These are phyloP conservation scores for Parietaria judaica DNA, from an alignment of 306 rosid genomes.

Conservation along the genomic window DNA sequence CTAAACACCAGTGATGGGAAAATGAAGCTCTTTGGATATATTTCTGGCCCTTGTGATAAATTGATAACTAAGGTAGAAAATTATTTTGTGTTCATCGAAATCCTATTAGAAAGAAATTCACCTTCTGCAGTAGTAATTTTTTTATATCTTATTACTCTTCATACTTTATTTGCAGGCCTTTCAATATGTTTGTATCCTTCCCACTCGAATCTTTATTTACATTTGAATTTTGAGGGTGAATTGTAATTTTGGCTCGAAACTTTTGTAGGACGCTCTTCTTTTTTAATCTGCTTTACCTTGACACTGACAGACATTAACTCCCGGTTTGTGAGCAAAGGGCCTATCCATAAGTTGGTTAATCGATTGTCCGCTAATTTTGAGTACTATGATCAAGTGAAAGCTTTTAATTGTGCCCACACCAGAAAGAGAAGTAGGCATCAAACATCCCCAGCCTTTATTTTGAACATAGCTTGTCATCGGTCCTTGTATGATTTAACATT, in stretches of 20 bases:
- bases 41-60: slow-evolving; percentile 55
- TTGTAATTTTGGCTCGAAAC: slow-evolving; percentile 16
- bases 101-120: slow-evolving; percentile 14
- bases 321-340: slow-evolving; percentile 73
- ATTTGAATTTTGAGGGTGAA: slow-evolving; percentile 9
- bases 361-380: slow-evolving; percentile 59
- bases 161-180: slow-evolving; percentile 55
- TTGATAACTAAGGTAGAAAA: slow-evolving; percentile 45
- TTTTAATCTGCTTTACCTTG: slow-evolving; percentile 36
- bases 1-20: slow-evolving; percentile 43
- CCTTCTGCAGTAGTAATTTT: not conserved
- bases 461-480: slow-evolving; percentile 71
- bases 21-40: slow-evolving; percentile 68
- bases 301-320: slow-evolving; percentile 76
- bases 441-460: slow-evolving; percentile 52
- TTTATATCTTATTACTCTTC: slow-evolving; percentile 7
- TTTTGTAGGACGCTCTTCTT: not conserved
- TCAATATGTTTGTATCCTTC: slow-evolving; percentile 88
- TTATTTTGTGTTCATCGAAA: slow-evolving; percentile 13
- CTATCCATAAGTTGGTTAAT: slow-evolving; percentile 78
- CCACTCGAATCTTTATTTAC: slow-evolving; percentile 27
- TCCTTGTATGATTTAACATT: slow-evolving; percentile 70
- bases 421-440: slow-evolving; percentile 69
- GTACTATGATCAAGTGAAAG: slow-evolving; percentile 32
- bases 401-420: slow-evolving; percentile 28